Conservation (phyloP, 768 basidiomycete species). For the Boletus coccyginus region DNA sequence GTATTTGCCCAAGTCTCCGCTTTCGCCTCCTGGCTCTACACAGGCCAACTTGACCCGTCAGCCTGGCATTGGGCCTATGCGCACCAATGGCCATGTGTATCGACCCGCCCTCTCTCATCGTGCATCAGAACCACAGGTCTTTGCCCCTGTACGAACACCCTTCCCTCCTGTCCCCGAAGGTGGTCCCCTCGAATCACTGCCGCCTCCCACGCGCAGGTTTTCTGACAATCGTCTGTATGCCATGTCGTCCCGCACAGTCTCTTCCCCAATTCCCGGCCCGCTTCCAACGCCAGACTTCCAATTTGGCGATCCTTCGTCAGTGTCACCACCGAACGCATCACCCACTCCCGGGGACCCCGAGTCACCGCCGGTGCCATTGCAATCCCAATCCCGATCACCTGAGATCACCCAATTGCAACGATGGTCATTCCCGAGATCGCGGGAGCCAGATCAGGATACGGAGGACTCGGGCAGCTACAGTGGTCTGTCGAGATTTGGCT, state of each 20-base stretch:
- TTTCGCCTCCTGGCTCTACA: slow-evolving; percentile 30
- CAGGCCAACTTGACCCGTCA: slow-evolving; percentile 37
- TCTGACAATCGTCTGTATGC: slow-evolving; percentile 51
- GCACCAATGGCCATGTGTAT: slow-evolving; percentile 46
- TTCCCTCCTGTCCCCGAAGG: slow-evolving; percentile 32
- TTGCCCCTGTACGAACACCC: slow-evolving; percentile 37
- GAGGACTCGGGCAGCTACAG: slow-evolving; percentile 54
- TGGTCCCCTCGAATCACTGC: slow-evolving; percentile 9
- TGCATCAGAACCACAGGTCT: slow-evolving; percentile 34
- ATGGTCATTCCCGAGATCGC: slow-evolving; percentile 43
- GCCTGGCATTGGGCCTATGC: slow-evolving; percentile 39
- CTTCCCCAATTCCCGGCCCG: slow-evolving; percentile 50
- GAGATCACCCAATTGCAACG: slow-evolving; percentile 37
- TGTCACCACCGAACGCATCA: slow-evolving; percentile 43
- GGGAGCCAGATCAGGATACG: slow-evolving; percentile 45
- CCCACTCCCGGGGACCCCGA: slow-evolving; percentile 47
- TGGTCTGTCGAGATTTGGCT: slow-evolving; percentile 52
- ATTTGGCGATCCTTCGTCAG: slow-evolving; percentile 57
- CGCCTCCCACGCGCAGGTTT: slow-evolving; percentile 20
- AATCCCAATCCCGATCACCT: slow-evolving; percentile 36
- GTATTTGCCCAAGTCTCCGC: slow-evolving; percentile 32
- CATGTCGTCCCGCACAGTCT: slow-evolving; percentile 46
- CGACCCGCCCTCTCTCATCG: slow-evolving; percentile 28
- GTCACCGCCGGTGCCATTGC: slow-evolving; percentile 18
- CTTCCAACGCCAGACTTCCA: slow-evolving; percentile 61